Conservation (phyloP, 2,329 filamentous ascomycete genomes). For the Cercospora beticola region DNA sequence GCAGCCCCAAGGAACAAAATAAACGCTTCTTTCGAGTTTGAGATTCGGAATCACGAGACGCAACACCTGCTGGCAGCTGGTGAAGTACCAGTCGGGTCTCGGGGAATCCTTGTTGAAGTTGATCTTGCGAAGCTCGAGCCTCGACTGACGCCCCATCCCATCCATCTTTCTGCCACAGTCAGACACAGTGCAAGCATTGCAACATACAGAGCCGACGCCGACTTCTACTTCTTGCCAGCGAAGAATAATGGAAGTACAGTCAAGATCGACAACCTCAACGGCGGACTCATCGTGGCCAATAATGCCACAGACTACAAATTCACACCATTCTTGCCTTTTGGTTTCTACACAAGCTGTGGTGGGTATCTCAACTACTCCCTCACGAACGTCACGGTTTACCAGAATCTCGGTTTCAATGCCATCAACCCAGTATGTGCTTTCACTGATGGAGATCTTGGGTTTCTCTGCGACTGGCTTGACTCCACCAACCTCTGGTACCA, state of each 20-base stretch:
- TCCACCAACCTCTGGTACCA: slow-evolving; percentile 47
- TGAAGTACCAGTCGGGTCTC: slow-evolving; percentile 35
- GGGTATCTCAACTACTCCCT: slow-evolving; percentile 38
- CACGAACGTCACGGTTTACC: slow-evolving; percentile 43
- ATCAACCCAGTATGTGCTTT: slow-evolving; percentile 48
- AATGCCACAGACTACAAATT: slow-evolving; percentile 35
- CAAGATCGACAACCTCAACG: slow-evolving; percentile 50
- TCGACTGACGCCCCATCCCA: slow-evolving; percentile 38
- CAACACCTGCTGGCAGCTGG: slow-evolving; percentile 16
- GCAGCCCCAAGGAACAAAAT: not conserved
- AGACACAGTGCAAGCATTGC: slow-evolving; percentile 26
- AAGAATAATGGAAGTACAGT: slow-evolving; percentile 48
- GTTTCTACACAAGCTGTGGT: slow-evolving; percentile 47
- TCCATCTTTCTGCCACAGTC: slow-evolving; percentile 37
- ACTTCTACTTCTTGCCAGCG: slow-evolving; percentile 45
- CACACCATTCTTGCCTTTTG: slow-evolving; percentile 48
- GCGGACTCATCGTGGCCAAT: slow-evolving; percentile 47
- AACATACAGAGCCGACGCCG: slow-evolving; percentile 40
- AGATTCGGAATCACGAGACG: not conserved
- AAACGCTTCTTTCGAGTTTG: not conserved
- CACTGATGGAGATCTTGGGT: slow-evolving; percentile 41
- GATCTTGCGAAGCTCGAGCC: slow-evolving; percentile 34
- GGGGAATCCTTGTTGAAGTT: slow-evolving; percentile 40
- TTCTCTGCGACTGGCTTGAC: slow-evolving; percentile 48
- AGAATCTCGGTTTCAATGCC: slow-evolving; percentile 49